These are phyloP conservation scores for Anthoceros angustus DNA, from an alignment of 225 moss, liverwort and hornwort species.

Conservation along the genomic window DNA sequence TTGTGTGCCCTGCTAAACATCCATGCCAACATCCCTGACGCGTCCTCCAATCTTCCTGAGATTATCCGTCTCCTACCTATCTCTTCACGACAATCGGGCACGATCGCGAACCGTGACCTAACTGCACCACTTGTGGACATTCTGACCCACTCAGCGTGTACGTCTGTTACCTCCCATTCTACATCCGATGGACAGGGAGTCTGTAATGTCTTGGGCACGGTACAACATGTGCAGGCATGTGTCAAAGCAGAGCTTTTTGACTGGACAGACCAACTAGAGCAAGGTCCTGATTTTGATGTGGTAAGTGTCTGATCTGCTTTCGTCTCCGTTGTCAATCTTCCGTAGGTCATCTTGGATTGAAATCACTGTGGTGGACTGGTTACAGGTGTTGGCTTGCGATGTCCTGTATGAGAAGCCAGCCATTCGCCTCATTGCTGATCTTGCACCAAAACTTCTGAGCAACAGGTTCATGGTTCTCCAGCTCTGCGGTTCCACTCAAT, in stretches of 20 bases:
- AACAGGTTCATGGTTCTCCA: neutral
- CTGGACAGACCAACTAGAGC: constrained; percentile 4
- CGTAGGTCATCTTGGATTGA: neutral
- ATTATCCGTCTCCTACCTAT: neutral
- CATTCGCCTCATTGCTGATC: constrained; percentile 5
- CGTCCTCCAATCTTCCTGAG: neutral
- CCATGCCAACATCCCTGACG: constrained; percentile 6
- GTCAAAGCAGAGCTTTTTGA: constrained; percentile 7
- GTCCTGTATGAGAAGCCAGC: constrained; percentile 9
- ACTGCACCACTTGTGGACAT: too few relatives aligned
- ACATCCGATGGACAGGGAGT: too few relatives aligned
- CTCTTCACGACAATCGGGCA: too few relatives aligned
- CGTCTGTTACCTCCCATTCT: too few relatives aligned
- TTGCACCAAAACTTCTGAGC: constrained; percentile 1
- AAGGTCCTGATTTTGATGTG: constrained; percentile 8
- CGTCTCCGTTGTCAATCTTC: neutral
- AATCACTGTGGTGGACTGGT: neutral
- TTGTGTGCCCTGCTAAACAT: constrained; percentile 7
- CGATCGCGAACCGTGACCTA: too few relatives aligned
- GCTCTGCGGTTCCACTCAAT: neutral
- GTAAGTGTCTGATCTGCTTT: neutral
- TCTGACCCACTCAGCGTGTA: too few relatives aligned
- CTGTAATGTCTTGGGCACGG: too few relatives aligned
- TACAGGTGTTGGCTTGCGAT: constrained; percentile 7
- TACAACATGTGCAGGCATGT: neutral